Evolutionary conservation across 148 eudicot species (phyloP), one percentile per base, ranked within the genome.

Genomic region (Rhododendron molle): DNA sequence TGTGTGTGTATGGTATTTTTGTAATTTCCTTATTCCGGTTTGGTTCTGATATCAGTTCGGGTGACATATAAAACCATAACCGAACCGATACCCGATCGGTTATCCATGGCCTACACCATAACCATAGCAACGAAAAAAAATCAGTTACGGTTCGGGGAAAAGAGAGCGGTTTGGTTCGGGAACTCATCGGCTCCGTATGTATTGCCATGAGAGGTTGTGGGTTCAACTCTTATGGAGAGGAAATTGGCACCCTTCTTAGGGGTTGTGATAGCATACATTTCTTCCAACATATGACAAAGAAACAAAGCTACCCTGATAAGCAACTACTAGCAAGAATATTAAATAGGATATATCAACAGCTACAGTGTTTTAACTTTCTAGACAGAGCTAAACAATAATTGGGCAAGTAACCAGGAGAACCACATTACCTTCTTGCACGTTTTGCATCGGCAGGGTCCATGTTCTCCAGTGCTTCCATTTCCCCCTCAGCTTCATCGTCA

Each of bases 401-500:
- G 56, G n/a, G n/a, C 21, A 74, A 74, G 78, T 5, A 78, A 46
- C 26, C 20, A 71, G 40, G 20, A 72, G 16, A 86, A 72, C 38
- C 79, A 46, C 21, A 82, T 84, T 87, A 94, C 96, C 99, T 95
- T 85, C 99, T 89, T 58, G 91, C 92, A 79, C 99, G 98, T 91
- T 93, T 97, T 14, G 87, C 94, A 92, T 97, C 95, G 40, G 93
- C 30, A 76, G 98, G 98, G 86, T 92, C 95, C 91, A 36, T 86
- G 85, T 90, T 92, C 30, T 90, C 89, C 71, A 90, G 87, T 81
- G 91, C 84, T 78, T 94, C 98, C 43, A 91, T 89, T 85, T 95
- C 99, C 80, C 96, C 99, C 78, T 97, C 99, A 83, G 91, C 92
- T 82, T 97, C 99, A 83, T 95, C 76, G 21, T 71, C 98, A 88